Percentiles rank a stretch among this genome's conserved stretches.
phyloP scores from a whole-genome alignment of 768 basidiomycete genomes.

The Sarcodon aspratus region DNA sequence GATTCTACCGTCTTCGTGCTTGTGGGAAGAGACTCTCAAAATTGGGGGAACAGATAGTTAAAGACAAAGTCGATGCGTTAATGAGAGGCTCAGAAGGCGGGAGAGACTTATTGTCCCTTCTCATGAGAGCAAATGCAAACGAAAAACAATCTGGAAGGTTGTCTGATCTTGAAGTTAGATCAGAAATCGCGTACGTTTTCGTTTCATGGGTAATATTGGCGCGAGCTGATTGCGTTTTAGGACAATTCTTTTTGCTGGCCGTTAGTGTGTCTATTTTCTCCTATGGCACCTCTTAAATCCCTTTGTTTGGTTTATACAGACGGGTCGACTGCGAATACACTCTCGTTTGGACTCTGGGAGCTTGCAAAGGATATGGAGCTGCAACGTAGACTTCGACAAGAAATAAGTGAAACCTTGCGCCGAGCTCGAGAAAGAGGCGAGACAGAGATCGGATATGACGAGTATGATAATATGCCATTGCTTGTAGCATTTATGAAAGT shows the following conservation, averaged over 20 bases:
- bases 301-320: too few species aligned
- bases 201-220: background rate
- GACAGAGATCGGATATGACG: constrained; percentile 14
- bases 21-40: background rate
- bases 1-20: background rate
- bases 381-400: constrained; percentile 15
- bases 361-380: constrained; percentile 14
- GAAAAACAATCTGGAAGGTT: constrained; percentile 30
- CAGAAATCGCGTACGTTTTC: constrained; percentile 14
- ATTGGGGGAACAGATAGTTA: background rate
- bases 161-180: constrained; percentile 14
- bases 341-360: constrained; percentile 20
- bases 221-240: background rate
- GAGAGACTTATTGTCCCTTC: background rate
- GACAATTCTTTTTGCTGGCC: constrained; percentile 7
- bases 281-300: too few species aligned
- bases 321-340: constrained; percentile 18
- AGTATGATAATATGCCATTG: constrained; percentile 22
- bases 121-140: constrained; percentile 44
- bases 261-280: background rate
- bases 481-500: constrained; percentile 22
- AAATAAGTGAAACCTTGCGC: constrained; percentile 14
- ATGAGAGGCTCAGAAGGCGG: background rate
- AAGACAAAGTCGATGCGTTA: background rate
- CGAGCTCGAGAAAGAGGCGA: constrained; percentile 11